These are phyloP conservation scores for Psilocybe mexicana DNA, from an alignment of 1,284 basidiomycete species.

Conservation along the genomic window DNA sequence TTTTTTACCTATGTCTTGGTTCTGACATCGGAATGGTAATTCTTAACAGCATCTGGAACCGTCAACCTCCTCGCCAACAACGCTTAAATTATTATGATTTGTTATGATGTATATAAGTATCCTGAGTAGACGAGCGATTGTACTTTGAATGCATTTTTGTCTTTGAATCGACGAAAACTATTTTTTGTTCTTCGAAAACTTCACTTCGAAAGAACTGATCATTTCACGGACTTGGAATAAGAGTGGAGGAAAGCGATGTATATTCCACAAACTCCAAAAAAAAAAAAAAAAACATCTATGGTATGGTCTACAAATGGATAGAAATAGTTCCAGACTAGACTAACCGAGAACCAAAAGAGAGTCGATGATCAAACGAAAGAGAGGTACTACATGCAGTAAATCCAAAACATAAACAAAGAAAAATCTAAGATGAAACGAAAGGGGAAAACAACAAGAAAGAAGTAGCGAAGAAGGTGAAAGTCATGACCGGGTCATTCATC, in stretches of 20 bases:
- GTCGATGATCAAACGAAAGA: not conserved
- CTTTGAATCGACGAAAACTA: no score
- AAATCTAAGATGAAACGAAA: not conserved
- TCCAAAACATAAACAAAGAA: not conserved
- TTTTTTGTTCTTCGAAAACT: no score
- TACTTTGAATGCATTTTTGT: no score
- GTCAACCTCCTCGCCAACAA: conserved; percentile 18
- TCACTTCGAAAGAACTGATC: no score
- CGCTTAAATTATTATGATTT: conserved; percentile 2
- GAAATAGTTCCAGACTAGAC: conserved; percentile 4
- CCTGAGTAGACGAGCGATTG: not conserved
- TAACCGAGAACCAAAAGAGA: not conserved
- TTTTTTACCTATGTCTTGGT: not conserved
- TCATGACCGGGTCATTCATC: conserved; percentile 6
- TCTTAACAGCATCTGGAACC: conserved; percentile 25
- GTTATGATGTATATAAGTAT: not conserved
- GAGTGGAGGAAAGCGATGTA: no score
- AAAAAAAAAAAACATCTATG: not conserved
- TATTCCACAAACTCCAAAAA: no score
- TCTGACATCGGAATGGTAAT: not conserved
- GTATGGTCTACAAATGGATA: not conserved
- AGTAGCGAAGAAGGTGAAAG: no score
- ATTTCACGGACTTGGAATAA: no score
- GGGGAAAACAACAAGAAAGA: no score
- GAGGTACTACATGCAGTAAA: not conserved